phyloP scores from a whole-genome alignment of 1,284 basidiomycete genomes.

The Cryptococcus sp. region DNA sequence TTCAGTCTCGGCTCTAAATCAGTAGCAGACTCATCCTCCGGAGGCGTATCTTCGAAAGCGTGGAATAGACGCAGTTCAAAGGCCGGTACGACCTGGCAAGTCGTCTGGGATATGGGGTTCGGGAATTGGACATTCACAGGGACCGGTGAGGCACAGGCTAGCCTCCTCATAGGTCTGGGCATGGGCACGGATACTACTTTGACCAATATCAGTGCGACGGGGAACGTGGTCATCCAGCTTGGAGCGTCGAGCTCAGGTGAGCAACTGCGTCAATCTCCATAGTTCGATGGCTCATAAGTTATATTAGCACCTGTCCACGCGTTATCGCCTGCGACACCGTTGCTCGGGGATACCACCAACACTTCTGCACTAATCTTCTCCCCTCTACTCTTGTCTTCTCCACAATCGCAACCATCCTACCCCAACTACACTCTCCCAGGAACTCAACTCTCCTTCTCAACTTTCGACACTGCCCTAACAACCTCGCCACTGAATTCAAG shows the following conservation, averaged over 20 bases:
- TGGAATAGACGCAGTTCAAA: conserved; percentile 47
- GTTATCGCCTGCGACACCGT: conserved; percentile 56
- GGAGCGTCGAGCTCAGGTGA: conserved; percentile 24
- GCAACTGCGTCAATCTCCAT: conserved; percentile 2
- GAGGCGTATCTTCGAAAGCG: conserved; percentile 55
- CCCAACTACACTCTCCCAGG: conserved; percentile 78
- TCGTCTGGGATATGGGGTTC: conserved; percentile 57
- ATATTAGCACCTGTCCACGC: conserved; percentile 60
- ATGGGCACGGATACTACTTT: conserved; percentile 55
- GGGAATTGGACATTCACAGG: conserved; percentile 61
- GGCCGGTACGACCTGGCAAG: conserved; percentile 59
- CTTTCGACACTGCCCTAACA: conserved; percentile 47
- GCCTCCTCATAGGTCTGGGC: conserved; percentile 49
- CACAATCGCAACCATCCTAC: conserved; percentile 59
- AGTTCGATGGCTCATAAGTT: not conserved
- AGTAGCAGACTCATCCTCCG: conserved; percentile 62
- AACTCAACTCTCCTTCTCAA: conserved; percentile 60
- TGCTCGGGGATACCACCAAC: conserved; percentile 74
- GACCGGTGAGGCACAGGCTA: conserved; percentile 46
- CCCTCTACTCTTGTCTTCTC: conserved; percentile 57
- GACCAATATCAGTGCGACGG: conserved; percentile 42
- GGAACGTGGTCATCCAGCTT: conserved; percentile 28
- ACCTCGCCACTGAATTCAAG: conserved; percentile 58
- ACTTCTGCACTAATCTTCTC: conserved; percentile 77
- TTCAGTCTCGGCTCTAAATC: conserved; percentile 56